Evolutionary conservation across 192 early-diverging fungal genomes (phyloP), one percentile per base, ranked within the genome.

Genomic region (Backusella australiensis): DNA sequence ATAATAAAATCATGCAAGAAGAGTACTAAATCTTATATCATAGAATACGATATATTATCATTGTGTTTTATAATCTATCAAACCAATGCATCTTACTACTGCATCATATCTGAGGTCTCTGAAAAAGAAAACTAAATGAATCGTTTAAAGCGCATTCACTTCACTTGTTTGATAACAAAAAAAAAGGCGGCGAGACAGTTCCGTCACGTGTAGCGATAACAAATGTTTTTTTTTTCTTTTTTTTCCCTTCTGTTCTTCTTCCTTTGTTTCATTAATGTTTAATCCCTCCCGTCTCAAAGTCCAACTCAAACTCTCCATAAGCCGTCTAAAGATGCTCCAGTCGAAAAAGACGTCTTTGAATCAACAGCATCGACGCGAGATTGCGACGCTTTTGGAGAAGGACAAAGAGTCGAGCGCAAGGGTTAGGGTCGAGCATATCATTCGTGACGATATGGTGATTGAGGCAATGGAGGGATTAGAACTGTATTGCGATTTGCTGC

Each of bases 401-500:
- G 92, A 92, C 77, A 99, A 98, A 69, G 88, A 88, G 38, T 94
- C 94, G 72, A 94, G 92, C 71, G 97, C 96, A 12, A 85, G 93
- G 15, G 93, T 97, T 21, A 84, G 95, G 69, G 95, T 94, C 2
- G 96, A 99, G 73, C 88, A 92, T 79, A 95, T 99, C 65, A 99
- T 99, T 73, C 91, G 97, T 12, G 96, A 98, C 73, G 97, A 99
- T 84, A 92, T 93, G 73, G 86, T 88, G 69, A 88, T 93, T 23
- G 97, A 99, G 81, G 97, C 95, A 1, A 81, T 98, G 85, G 97
- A 99, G 78, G 93, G 97, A 35, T 83, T 98, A 46, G 95, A 97
- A 78, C 88, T 97, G 19, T 95, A 94, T 75, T 95, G 94, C 73
- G 96, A 99, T 76, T 81, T 96, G 26, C 81, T 99, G n/a, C 74